Percentiles rank a stretch among this genome's conserved stretches.
Evolutionary conservation across 495 filamentous ascomycete genomes (phyloP).

Genomic region (Parathielavia appendiculata): DNA sequence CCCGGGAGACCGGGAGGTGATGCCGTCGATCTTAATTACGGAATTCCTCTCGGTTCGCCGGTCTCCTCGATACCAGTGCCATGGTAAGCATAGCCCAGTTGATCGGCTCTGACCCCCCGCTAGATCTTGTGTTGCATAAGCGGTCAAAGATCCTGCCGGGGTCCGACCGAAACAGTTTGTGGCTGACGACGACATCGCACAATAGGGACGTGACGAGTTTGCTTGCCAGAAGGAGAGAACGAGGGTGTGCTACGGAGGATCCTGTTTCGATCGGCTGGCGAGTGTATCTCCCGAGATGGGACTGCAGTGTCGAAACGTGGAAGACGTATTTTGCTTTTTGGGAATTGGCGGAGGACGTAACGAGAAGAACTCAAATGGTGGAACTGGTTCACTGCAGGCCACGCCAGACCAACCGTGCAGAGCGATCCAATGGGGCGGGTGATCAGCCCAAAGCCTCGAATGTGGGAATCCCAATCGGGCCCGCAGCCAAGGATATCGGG

Average conservation of each 20-base stretch:
- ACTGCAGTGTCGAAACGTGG: not conserved
- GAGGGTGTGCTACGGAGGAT: not conserved
- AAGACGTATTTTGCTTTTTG: conserved; percentile 6
- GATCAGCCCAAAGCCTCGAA: not conserved
- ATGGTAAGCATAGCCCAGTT: conserved; percentile 1
- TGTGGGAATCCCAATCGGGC: conserved; percentile 1
- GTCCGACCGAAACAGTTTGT: not conserved
- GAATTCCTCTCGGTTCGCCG: not conserved
- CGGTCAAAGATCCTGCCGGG: conserved; percentile 3
- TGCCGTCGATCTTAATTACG: not conserved
- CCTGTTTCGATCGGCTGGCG: too few relatives aligned
- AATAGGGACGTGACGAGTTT: not conserved
- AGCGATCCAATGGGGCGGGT: not conserved
- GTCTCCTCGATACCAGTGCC: not conserved
- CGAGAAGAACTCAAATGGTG: not conserved
- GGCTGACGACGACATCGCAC: not conserved
- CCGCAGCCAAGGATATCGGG: not conserved
- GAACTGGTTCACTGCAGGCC: not conserved
- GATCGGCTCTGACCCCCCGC: not conserved
- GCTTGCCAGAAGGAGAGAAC: not conserved
- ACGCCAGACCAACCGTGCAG: not conserved
- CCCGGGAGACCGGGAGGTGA: not conserved
- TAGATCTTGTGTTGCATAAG: conserved; percentile 15
- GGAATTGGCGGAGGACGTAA: too few relatives aligned
- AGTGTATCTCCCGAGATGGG: not conserved